Conservation (phyloP, 2,329 filamentous ascomycete species). For the Fusarium poae region DNA sequence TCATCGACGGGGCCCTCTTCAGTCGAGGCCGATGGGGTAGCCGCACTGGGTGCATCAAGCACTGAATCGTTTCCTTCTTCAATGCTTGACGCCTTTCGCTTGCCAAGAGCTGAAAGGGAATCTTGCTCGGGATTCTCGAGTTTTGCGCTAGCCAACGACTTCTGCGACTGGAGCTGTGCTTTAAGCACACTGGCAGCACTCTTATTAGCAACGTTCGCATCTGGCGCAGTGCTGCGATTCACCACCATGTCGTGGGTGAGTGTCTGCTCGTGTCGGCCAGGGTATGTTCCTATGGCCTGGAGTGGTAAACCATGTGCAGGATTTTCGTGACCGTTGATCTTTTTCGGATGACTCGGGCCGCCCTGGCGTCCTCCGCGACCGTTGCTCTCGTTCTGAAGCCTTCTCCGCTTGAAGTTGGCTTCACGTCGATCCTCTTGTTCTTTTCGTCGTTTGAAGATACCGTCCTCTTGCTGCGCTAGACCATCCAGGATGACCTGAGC, state of each 20-base stretch:
- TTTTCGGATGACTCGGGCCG: slow-evolving; percentile 33
- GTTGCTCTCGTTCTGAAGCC: slow-evolving; percentile 72
- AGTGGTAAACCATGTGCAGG: slow-evolving; percentile 52
- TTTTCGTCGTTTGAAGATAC: slow-evolving; percentile 89
- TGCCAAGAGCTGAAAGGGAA: slow-evolving; percentile 69
- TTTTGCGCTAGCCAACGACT: slow-evolving; percentile 37
- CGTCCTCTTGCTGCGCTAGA: slow-evolving; percentile 91
- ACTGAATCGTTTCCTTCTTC: slow-evolving; percentile 73
- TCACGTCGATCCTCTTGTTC: slow-evolving; percentile 87
- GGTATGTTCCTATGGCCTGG: slow-evolving; percentile 62
- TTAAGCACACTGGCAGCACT: slow-evolving; percentile 92
- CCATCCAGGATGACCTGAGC: slow-evolving; percentile 91
- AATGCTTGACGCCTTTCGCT: slow-evolving; percentile 81
- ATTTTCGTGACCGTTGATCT: slow-evolving; percentile 53
- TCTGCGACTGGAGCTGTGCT: slow-evolving; percentile 74
- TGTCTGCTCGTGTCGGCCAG: slow-evolving; percentile 62
- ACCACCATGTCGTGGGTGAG: slow-evolving; percentile 91
- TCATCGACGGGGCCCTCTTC: slow-evolving; percentile 81
- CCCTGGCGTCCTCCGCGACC: slow-evolving; percentile 45
- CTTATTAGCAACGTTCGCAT: slow-evolving; percentile 88
- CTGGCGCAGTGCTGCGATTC: slow-evolving; percentile 74
- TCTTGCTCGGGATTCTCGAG: slow-evolving; percentile 51
- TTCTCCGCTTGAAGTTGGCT: slow-evolving; percentile 82
- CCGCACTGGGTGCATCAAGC: slow-evolving; percentile 66
- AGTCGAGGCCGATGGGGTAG: slow-evolving; percentile 59